Evolutionary conservation across 768 basidiomycete species (phyloP).

Genomic region (Ramaria sp.): DNA sequence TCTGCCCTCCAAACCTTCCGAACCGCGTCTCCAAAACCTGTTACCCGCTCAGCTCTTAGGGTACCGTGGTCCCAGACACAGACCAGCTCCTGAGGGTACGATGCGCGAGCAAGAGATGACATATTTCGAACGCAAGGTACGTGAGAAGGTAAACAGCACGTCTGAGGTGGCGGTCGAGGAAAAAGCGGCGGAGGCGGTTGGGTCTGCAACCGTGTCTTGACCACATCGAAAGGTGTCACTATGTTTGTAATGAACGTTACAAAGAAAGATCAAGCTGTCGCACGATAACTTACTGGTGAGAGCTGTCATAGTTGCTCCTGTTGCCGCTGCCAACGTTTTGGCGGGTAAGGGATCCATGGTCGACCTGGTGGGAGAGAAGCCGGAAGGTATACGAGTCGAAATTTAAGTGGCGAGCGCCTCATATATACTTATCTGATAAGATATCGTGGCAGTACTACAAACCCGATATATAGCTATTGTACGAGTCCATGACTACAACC

Average conservation of each 20-base stretch:
- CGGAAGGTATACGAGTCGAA: background rate
- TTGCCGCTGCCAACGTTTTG: slow-evolving; percentile 70
- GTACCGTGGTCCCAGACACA: slow-evolving; percentile 73
- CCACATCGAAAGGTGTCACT: slow-evolving; percentile 99
- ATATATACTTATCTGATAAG: slow-evolving; percentile 5
- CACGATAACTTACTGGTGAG: slow-evolving; percentile 52
- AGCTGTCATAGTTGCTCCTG: slow-evolving; percentile 72
- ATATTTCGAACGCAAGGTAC: slow-evolving; percentile 59
- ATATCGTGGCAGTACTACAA: too few species aligned
- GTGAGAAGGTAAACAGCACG: slow-evolving; percentile 62
- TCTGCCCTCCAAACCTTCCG: slow-evolving; percentile 71
- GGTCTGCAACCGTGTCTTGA: slow-evolving; percentile 94
- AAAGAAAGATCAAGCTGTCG: background rate
- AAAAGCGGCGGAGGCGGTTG: slow-evolving; percentile 53
- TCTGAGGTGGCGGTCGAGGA: slow-evolving; percentile 40
- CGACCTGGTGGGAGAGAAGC: background rate
- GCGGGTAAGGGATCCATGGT: slow-evolving; percentile 66
- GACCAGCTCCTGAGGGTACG: slow-evolving; percentile 53
- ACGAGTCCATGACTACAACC: too few species aligned
- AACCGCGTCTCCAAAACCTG: slow-evolving; percentile 80
- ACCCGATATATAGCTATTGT: too few species aligned
- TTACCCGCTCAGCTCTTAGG: slow-evolving; percentile 60
- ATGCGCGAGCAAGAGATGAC: slow-evolving; percentile 60
- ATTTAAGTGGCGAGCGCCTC: background rate
- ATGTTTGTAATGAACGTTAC: slow-evolving; percentile 8